Conservation (phyloP, 139 green algal species). For the Coelastrella sp. region DNA sequence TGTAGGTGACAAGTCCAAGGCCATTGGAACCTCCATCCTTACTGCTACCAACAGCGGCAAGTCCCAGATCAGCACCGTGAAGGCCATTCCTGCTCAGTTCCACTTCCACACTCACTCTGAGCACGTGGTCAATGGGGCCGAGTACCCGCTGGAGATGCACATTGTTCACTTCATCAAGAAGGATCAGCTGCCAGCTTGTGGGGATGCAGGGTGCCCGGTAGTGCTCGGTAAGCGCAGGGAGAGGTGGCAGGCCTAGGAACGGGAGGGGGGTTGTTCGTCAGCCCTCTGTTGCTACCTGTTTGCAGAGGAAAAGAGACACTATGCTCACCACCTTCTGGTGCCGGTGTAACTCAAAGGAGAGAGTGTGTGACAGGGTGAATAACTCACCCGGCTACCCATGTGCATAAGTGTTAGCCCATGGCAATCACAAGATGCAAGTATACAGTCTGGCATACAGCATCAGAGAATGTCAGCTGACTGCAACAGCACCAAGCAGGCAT, state of each 20-base stretch:
- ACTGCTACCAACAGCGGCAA: neutral
- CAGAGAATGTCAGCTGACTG: no score
- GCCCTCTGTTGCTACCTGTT: neutral
- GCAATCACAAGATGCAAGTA: no score
- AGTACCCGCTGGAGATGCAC: slow-evolving; percentile 42
- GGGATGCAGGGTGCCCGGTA: slow-evolving; percentile 27
- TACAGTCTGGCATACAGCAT: no score
- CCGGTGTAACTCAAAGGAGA: no score
- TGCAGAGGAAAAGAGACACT: no score
- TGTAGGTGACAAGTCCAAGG: neutral
- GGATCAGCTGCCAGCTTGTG: slow-evolving; percentile 40
- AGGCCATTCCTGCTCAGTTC: slow-evolving; percentile 36
- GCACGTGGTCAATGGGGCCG: slow-evolving; percentile 37
- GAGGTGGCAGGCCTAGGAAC: no score
- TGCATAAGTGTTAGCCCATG: no score
- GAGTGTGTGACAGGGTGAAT: no score
- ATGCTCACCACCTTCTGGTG: no score
- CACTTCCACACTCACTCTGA: slow-evolving; percentile 48
- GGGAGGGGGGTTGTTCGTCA: neutral
- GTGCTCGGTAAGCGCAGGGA: slow-evolving; percentile 21
- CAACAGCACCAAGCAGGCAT: no score
- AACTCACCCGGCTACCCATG: no score
- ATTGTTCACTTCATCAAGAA: slow-evolving; percentile 42
- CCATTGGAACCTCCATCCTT: neutral
- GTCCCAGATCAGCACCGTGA: neutral